Base-by-base conservation (phyloP, 2,329 filamentous ascomycete genomes). In the Drechslerella stenobrocha region DNA sequence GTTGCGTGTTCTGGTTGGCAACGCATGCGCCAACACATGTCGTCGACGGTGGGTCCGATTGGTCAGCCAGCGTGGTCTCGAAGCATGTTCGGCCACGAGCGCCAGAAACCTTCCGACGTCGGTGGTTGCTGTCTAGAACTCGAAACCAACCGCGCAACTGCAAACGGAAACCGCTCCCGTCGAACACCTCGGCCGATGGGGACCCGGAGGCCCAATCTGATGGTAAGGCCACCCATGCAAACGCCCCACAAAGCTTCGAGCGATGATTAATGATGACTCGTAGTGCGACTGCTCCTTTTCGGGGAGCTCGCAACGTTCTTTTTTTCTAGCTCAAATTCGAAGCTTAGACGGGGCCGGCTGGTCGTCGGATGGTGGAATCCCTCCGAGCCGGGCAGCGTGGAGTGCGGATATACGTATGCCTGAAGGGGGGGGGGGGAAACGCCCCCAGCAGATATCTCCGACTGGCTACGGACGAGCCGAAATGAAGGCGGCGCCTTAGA, bases 381-480 rank as follows among this genome's bases (percentile, higher is more conserved):
- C 53, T 51, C 53, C 53, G 53, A 48, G 53, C 53, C 53, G 53
- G 23, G 42, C 20, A 11, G 45, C 45, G 44, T 40, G 53, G 34
- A 40, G 37, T 34, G 53, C 44, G 13, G n/a, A n/a, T n/a, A 15
- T 30, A 6, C 15, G 15, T 18, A 32, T 1, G 2, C 24, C 37
- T 11, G 15, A 9, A 26, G 32, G 28, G 7, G 13, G 22, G 32
- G 28, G 7, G 7, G 24, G 13, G 18, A 22, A 26, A 11, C 48
- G 42, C 53, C 53, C 28, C 53, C 53, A 32, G 34, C 45, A 40
- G 37, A 46, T 50, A 50, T 58, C 45, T 58, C 53, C 53, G 53
- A 58, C 40, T 40, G n/a, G 24, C 9, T 13, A 23, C 24, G 24
- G 44, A 26, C 24, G 44, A 13, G 28, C 15, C 40, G 22, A 47